Conservation (phyloP, 495 filamentous ascomycete species). For the Immersiella caudata region DNA sequence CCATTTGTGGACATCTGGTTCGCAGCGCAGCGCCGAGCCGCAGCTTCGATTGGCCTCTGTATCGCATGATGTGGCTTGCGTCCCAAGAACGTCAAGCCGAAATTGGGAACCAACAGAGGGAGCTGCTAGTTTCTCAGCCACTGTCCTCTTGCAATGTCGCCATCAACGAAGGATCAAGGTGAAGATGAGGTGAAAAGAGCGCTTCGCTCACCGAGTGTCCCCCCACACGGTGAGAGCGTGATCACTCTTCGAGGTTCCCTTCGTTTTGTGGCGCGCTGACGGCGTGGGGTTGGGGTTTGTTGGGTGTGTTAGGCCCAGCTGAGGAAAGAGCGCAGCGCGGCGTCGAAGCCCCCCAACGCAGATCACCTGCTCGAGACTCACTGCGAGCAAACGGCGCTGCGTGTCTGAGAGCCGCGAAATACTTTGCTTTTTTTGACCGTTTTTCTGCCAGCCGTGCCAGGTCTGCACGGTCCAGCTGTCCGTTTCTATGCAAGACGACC, state of each 20-base stretch:
- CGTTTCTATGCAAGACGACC: neutral
- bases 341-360: neutral
- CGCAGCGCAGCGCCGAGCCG: conserved; percentile 7
- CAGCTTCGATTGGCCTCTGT: neutral
- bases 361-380: conserved; percentile 9
- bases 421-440: neutral
- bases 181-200: neutral
- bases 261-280: neutral
- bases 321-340: neutral
- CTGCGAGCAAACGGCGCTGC: conserved; percentile 21
- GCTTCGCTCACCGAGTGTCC: neutral
- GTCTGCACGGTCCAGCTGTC: neutral
- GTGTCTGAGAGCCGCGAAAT: conserved; percentile 13
- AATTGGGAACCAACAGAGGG: neutral
- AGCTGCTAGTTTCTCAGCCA: neutral
- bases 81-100: neutral
- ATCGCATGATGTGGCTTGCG: conserved; percentile 6
- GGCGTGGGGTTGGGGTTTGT: neutral
- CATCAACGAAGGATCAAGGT: neutral
- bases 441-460: conserved; percentile 1
- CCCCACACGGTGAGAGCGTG: neutral
- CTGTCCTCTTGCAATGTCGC: too few relatives aligned
- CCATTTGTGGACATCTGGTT: conserved; percentile 17
- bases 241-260: neutral
- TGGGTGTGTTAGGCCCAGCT: neutral